These are phyloP conservation scores for Nitzschia sp. DNA, from an alignment of 108 stramenopile genomes.

Conservation along the genomic window DNA sequence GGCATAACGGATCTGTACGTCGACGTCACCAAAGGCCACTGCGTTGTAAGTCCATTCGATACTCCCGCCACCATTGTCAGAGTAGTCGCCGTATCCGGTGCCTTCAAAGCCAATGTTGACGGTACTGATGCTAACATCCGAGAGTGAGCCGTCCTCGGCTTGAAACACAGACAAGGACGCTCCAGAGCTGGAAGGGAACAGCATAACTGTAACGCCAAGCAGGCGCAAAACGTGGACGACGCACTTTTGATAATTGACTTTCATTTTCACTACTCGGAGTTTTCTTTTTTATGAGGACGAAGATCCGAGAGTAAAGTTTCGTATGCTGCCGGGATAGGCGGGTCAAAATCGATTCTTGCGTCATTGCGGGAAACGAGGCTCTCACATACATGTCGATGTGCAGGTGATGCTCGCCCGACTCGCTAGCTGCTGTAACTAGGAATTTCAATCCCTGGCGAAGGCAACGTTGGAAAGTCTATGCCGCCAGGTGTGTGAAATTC, in stretches of 20 bases:
- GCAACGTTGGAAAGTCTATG: too few species aligned
- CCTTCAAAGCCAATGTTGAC: conserved; percentile 13
- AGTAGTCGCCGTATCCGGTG: conserved; percentile 10
- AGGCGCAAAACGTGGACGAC: background rate
- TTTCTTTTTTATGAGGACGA: conserved; percentile 3
- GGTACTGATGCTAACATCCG: background rate
- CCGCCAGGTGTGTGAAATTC: too few species aligned
- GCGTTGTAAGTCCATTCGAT: conserved; percentile 15
- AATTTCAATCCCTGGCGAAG: too few species aligned
- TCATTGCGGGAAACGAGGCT: conserved; percentile 11
- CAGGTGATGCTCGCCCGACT: background rate
- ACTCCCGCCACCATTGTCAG: conserved; percentile 9
- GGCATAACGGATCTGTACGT: conserved; percentile 9
- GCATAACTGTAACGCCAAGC: background rate
- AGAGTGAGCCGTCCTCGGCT: conserved; percentile 7
- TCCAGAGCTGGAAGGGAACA: background rate
- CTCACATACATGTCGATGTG: background rate
- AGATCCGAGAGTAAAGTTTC: too few species aligned
- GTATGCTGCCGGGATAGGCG: background rate
- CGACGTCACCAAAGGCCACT: background rate
- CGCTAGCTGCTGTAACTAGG: background rate
- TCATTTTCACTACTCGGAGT: background rate
- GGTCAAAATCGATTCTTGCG: background rate
- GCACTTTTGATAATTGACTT: background rate
- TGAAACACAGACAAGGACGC: background rate